Evolutionary conservation across 495 filamentous ascomycete species (phyloP).

Genomic region (Hyaloscypha variabilis): DNA sequence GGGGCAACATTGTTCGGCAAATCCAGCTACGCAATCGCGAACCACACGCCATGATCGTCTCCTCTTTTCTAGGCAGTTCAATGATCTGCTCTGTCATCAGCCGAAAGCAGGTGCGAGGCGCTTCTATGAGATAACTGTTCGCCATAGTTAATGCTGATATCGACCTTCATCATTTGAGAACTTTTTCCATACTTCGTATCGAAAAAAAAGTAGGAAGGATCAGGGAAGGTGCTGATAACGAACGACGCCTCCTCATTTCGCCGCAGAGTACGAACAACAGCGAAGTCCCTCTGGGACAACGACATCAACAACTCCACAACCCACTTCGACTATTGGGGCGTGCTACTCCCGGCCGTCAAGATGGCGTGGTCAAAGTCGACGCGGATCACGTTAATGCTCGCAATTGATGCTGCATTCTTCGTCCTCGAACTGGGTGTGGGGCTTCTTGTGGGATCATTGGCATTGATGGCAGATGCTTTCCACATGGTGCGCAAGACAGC

Average conservation of each 20-base stretch:
- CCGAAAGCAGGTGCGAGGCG: not conserved
- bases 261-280: not conserved
- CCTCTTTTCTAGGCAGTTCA: not conserved
- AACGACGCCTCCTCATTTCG: slow-evolving; percentile 2
- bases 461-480: slow-evolving; percentile 94
- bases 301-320: not conserved
- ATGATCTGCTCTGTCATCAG: not conserved
- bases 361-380: slow-evolving; percentile 95
- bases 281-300: not conserved
- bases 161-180: not conserved
- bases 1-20: not conserved
- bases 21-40: not conserved
- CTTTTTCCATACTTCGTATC: not conserved
- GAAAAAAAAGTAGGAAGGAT: not conserved
- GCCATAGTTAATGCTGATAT: not conserved
- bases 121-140: not conserved
- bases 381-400: slow-evolving; percentile 90
- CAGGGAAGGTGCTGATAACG: not conserved
- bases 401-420: slow-evolving; percentile 88
- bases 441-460: slow-evolving; percentile 84
- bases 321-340: not conserved
- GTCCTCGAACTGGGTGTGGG: slow-evolving; percentile 84
- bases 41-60: not conserved
- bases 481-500: slow-evolving; percentile 73
- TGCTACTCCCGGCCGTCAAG: slow-evolving; percentile 6